These are phyloP conservation scores for Vitis rotundifolia DNA, from an alignment of 164 flowering plant species.

Conservation along the genomic window DNA sequence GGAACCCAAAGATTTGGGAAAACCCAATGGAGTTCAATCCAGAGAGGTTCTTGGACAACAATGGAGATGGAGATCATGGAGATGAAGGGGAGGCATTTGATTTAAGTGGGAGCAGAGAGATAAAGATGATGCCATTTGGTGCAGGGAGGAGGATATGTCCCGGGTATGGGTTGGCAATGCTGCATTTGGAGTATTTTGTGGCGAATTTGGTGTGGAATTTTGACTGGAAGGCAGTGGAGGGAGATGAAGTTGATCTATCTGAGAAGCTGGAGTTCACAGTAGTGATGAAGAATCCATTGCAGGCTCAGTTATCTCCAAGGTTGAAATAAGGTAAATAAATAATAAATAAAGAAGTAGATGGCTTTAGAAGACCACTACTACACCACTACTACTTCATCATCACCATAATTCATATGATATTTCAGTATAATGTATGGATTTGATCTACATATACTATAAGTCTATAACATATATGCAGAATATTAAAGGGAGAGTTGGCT, in stretches of 20 bases:
- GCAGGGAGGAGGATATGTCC: slow-evolving; percentile 46
- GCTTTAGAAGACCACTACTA: no score
- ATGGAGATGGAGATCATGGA: background rate
- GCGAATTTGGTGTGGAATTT: slow-evolving; percentile 38
- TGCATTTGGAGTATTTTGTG: slow-evolving; percentile 34
- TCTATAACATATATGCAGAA: no score
- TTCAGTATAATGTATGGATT: no score
- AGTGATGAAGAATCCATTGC: slow-evolving; percentile 53
- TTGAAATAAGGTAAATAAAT: no score
- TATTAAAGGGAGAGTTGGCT: no score
- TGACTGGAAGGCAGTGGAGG: slow-evolving; percentile 38
- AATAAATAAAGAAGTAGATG: no score
- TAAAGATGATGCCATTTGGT: slow-evolving; percentile 63
- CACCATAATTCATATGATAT: no score
- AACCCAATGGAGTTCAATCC: slow-evolving; percentile 42
- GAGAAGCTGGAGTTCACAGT: slow-evolving; percentile 44
- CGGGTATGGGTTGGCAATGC: slow-evolving; percentile 17
- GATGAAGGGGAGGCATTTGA: slow-evolving; percentile 19
- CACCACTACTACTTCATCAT: no score
- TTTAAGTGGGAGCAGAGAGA: slow-evolving; percentile 39
- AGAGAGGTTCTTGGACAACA: slow-evolving; percentile 35
- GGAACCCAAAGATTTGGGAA: slow-evolving; percentile 34
- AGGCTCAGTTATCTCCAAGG: slow-evolving; percentile 2
- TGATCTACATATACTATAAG: no score
- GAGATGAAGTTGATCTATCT: slow-evolving; percentile 38